phyloP scores from a whole-genome alignment of 2,329 filamentous ascomycete genomes.

The Aspergillus sp. region DNA sequence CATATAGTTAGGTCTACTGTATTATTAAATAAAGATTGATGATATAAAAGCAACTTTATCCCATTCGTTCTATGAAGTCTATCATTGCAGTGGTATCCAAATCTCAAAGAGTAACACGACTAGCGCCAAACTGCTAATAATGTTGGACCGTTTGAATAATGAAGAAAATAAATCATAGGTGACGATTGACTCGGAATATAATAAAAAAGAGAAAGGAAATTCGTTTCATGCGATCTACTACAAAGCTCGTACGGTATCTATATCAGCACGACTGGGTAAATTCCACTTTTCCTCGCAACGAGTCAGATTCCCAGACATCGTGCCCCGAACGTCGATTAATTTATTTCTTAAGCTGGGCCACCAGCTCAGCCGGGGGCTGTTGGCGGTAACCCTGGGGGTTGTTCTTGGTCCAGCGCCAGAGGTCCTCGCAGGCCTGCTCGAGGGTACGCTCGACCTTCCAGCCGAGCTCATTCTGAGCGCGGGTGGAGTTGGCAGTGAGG shows the following conservation, averaged over 20 bases:
- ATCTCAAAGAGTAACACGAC: too few relatives aligned
- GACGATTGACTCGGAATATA: not conserved
- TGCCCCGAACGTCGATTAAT: conserved; percentile 1
- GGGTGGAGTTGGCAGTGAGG: conserved; percentile 83
- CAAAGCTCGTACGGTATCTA: too few relatives aligned
- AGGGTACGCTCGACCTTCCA: conserved; percentile 91
- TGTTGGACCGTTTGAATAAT: too few relatives aligned
- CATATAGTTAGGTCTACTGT: too few relatives aligned
- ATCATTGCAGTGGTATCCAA: too few relatives aligned
- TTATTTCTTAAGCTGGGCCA: conserved; percentile 51
- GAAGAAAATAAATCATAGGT: not conserved
- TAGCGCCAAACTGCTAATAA: too few relatives aligned
- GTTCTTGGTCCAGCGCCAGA: conserved; percentile 97
- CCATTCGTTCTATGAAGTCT: too few relatives aligned
- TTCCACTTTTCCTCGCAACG: too few relatives aligned
- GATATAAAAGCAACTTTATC: not conserved
- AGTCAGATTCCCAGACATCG: not conserved
- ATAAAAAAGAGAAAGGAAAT: too few relatives aligned
- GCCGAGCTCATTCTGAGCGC: conserved; percentile 80
- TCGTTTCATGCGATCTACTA: conserved; percentile 24
- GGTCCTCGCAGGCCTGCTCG: conserved; percentile 86
- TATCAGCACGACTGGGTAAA: too few relatives aligned
- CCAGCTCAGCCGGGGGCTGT: conserved; percentile 75
- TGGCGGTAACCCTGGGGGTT: conserved; percentile 95
- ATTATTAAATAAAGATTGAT: conserved; percentile 2